Conservation (phyloP, 768 basidiomycete genomes). For the Clitopilus hobsonii region DNA sequence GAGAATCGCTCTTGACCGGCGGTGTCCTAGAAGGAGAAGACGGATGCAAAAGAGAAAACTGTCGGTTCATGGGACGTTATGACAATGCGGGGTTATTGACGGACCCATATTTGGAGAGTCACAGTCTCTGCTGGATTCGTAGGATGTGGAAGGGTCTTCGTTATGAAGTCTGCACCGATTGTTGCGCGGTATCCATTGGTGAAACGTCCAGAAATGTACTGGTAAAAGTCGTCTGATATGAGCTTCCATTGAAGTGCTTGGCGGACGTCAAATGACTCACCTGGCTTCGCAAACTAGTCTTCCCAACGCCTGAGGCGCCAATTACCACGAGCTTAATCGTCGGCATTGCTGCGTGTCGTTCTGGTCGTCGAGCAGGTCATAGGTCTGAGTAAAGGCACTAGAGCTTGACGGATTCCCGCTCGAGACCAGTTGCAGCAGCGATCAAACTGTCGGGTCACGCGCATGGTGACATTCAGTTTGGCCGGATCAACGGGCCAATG, state of each 20-base stretch:
- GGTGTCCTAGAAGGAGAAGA: slow-evolving; percentile 51
- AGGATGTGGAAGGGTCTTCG: slow-evolving; percentile 66
- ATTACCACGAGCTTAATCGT: slow-evolving; percentile 81
- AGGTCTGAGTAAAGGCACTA: not conserved
- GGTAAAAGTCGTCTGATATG: slow-evolving; percentile 1
- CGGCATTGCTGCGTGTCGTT: slow-evolving; percentile 35
- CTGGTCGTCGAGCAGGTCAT: not conserved
- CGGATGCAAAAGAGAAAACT: not conserved
- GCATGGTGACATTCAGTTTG: not conserved
- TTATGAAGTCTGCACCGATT: slow-evolving; percentile 87
- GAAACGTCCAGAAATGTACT: slow-evolving; percentile 78
- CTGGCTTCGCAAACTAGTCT: slow-evolving; percentile 74
- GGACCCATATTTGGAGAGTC: slow-evolving; percentile 60
- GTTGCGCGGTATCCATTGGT: slow-evolving; percentile 77
- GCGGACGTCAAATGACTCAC: slow-evolving; percentile 30
- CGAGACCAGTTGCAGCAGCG: not conserved
- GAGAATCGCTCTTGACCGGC: slow-evolving; percentile 90
- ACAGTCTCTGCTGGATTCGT: slow-evolving; percentile 49
- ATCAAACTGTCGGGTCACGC: not conserved
- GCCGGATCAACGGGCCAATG: not conserved
- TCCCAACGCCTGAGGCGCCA: slow-evolving; percentile 81
- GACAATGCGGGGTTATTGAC: slow-evolving; percentile 8
- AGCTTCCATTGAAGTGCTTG: not conserved
- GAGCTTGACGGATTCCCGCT: not conserved
- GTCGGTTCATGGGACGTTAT: not conserved